Conservation (phyloP, 1,139 yeast species). For the Lodderomyces metapsilosis region DNA sequence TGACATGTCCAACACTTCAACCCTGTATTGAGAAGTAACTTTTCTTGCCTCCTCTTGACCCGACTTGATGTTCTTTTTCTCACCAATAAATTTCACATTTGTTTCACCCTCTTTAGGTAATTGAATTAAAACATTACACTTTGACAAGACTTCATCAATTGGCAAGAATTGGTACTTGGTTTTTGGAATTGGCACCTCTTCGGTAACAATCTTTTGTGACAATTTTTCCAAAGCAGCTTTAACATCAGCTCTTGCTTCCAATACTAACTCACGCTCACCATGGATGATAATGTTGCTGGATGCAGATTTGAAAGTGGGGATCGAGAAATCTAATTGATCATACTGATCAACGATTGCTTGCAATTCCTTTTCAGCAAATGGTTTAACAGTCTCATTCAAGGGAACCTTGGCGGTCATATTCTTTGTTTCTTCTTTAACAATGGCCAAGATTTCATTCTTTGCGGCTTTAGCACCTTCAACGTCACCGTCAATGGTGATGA, state of each 20-base stretch:
- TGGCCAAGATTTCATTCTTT: constrained; percentile 62
- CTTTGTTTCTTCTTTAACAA: constrained; percentile 75
- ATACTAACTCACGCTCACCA: constrained; percentile 65
- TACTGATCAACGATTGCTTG: constrained; percentile 22
- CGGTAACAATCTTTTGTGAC: constrained; percentile 32
- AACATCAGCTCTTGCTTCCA: constrained; percentile 48
- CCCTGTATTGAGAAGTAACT: constrained; percentile 48
- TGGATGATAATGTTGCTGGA: constrained; percentile 39
- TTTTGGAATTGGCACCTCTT: constrained; percentile 44
- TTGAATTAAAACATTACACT: constrained; percentile 61
- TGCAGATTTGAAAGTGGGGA: constrained; percentile 31
- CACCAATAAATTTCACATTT: constrained; percentile 67
- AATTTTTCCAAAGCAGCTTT: constrained; percentile 47
- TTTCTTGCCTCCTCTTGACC: constrained; percentile 64
- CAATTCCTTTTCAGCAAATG: constrained; percentile 46
- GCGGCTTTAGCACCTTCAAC: constrained; percentile 80
- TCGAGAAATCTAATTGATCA: constrained; percentile 29
- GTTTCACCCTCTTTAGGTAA: constrained; percentile 49
- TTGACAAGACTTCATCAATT: constrained; percentile 42
- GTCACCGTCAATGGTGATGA: constrained; percentile 78
- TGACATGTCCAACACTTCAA: constrained; percentile 75
- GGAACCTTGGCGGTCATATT: constrained; percentile 48
- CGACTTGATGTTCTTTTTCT: constrained; percentile 47
- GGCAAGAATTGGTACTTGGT: constrained; percentile 48
- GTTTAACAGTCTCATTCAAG: constrained; percentile 47